Evolutionary conservation across 352 stramenopile genomes (phyloP), one percentile per base, ranked within the genome.

Genomic region (Pythium phragmitis): DNA sequence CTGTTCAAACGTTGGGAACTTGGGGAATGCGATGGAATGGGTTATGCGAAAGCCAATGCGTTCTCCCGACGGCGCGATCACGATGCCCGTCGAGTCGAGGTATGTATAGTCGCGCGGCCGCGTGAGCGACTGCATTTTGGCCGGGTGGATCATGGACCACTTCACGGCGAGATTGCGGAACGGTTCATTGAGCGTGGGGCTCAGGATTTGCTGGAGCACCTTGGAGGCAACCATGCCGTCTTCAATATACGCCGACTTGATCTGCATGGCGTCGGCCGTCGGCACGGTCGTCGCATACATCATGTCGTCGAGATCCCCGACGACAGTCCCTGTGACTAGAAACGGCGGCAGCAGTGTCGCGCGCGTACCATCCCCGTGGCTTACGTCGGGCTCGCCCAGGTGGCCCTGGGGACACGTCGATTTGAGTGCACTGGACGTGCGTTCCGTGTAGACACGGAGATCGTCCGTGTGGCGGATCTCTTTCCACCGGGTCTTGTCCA

Each of bases 1-100:
- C 37, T 62, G 12, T 36, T 68, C 46, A 39, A 63, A 52, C 11
- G 74, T 64, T 0, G 68, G 69, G 26, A 74, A 60, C 0, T 58
- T 69, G 13, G 74, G 65, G 2, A 87, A 45, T 1, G 75, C 66
- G 2, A 88, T 42, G 11, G 75, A 86, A 48, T 88, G 71, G 39
- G 54, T 66, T 37, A 84, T 70, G 59, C 78, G 69, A 54, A 76
- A 85, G 5, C 76, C 79, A 45, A 84, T 80, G n/a, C 68, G 73
- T 45, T 87, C 76, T 0, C 70, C 70, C 0, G 57, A 76, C 2
- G 57, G 69, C 1, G 72, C 64, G 17, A 63, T 74, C 41, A 63
- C 43, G 36, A 63, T 63, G 57, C 78, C 75, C 3, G 75, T 81
- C 37, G 68, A 78, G 26, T 85, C 74, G 9, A 87, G 17, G 46